A percentile compares a stretch with the other conserved stretches of the same genome.
Conservation (phyloP, 2,329 filamentous ascomycete species). For the Dactylella cylindrospora region DNA sequence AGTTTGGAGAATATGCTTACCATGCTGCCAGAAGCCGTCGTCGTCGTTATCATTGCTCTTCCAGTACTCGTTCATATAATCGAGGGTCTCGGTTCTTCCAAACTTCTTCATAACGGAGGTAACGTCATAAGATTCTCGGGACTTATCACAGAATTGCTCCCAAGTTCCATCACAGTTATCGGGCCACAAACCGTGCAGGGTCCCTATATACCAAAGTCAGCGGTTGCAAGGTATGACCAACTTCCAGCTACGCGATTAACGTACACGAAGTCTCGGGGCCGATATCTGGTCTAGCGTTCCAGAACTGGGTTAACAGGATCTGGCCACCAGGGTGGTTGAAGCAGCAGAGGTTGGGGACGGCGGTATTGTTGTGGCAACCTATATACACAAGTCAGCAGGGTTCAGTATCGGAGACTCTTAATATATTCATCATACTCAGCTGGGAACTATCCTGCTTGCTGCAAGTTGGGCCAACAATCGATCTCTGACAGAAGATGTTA, state of each 20-base stretch:
- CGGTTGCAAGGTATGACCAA: constrained; percentile 9
- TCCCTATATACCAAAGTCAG: constrained; percentile 19
- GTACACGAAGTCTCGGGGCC: constrained; percentile 73
- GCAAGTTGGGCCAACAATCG: constrained; percentile 26
- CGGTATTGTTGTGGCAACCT: constrained; percentile 65
- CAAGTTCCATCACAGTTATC: constrained; percentile 67
- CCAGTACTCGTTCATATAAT: constrained; percentile 72
- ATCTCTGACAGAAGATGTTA: constrained; percentile 23
- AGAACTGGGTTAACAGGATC: constrained; percentile 74
- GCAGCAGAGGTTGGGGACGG: constrained; percentile 68
- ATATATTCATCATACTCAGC: constrained; percentile 18
- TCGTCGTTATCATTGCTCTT: constrained; percentile 67
- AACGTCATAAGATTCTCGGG: constrained; percentile 67
- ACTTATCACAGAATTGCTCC: constrained; percentile 64
- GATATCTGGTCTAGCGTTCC: constrained; percentile 67
- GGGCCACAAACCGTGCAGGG: constrained; percentile 54
- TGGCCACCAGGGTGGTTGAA: constrained; percentile 72
- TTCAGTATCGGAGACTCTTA: neutral
- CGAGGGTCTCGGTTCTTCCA: constrained; percentile 61
- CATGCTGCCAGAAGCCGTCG: constrained; percentile 70
- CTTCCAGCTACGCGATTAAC: constrained; percentile 54
- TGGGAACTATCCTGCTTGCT: constrained; percentile 21
- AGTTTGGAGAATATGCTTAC: constrained; percentile 50
- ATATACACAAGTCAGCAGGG: neutral
- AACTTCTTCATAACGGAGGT: constrained; percentile 62